Percentiles rank a stretch among this genome's conserved stretches.
phyloP scores from a whole-genome alignment of 2,329 filamentous ascomycete genomes.

The Ceratocystis lukuohia region DNA sequence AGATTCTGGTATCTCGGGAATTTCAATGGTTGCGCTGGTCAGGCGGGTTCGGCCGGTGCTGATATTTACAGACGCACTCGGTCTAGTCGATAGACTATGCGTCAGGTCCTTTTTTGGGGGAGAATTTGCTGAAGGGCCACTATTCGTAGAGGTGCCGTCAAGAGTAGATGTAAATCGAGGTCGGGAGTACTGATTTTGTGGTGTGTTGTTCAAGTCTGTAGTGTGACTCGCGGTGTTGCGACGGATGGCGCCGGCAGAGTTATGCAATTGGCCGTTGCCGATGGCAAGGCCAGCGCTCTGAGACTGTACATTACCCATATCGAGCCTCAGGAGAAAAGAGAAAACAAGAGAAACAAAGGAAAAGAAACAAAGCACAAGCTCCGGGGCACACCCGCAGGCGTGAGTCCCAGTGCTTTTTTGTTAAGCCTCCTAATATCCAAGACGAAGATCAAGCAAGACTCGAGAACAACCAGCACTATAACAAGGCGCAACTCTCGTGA shows the following conservation, averaged over 20 bases:
- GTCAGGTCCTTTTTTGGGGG: neutral
- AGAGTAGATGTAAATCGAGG: neutral
- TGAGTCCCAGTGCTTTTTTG: neutral
- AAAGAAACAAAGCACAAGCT: slow-evolving; percentile 6
- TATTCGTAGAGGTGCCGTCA: neutral
- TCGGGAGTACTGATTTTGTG: neutral
- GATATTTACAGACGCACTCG: neutral
- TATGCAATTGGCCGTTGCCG: neutral
- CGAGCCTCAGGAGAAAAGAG: neutral
- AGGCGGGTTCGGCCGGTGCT: neutral
- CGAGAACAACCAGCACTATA: neutral
- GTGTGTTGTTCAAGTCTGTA: neutral
- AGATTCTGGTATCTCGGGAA: slow-evolving; percentile 9
- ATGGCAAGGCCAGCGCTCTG: neutral
- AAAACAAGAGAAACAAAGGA: neutral
- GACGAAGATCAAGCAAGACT: neutral
- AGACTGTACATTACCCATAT: neutral
- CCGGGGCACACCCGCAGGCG: neutral
- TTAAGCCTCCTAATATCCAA: neutral
- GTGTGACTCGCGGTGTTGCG: neutral
- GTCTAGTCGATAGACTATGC: neutral
- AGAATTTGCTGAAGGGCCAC: neutral
- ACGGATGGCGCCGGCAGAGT: neutral
- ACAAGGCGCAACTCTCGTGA: neutral
- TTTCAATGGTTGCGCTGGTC: neutral